Evolutionary conservation across 805 yeast genomes (phyloP).

Genomic region (Phaffomyces antillensis): DNA sequence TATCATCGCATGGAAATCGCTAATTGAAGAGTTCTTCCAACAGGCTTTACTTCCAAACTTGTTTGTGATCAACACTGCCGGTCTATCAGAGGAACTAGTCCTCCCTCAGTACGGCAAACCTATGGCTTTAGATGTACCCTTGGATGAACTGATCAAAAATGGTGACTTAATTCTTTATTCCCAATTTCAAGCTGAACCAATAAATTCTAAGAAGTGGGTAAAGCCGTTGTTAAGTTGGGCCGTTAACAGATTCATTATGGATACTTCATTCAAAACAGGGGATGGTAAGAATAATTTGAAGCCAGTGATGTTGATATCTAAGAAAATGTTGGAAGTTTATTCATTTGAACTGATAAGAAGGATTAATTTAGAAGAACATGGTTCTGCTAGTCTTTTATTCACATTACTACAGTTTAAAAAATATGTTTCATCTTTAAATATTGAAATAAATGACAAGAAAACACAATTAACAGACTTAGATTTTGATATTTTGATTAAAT

Average conservation of each 20-base stretch:
- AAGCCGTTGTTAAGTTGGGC: slow-evolving; percentile 20
- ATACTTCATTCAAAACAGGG: slow-evolving; percentile 17
- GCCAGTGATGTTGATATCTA: slow-evolving; percentile 16
- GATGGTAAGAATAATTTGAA: slow-evolving; percentile 13
- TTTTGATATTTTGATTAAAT: slow-evolving; percentile 15
- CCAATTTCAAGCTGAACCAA: slow-evolving; percentile 19
- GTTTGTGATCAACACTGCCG: slow-evolving; percentile 22
- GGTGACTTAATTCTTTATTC: slow-evolving; percentile 24
- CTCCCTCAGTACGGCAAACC: slow-evolving; percentile 29
- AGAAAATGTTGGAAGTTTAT: slow-evolving; percentile 12
- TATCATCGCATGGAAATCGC: slow-evolving; percentile 30
- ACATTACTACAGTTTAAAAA: slow-evolving; percentile 9
- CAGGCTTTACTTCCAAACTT: slow-evolving; percentile 6
- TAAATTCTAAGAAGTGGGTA: slow-evolving; percentile 19
- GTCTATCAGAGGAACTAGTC: slow-evolving; percentile 22
- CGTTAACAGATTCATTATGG: slow-evolving; percentile 16
- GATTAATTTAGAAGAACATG: background rate
- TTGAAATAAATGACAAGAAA: slow-evolving; percentile 1
- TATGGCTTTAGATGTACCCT: slow-evolving; percentile 27
- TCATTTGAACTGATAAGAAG: slow-evolving; percentile 6
- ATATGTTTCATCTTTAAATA: slow-evolving; percentile 2
- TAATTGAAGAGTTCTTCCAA: slow-evolving; percentile 17
- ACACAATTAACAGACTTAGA: slow-evolving; percentile 14
- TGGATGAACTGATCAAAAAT: slow-evolving; percentile 25
- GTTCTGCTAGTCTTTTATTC: slow-evolving; percentile 9